These are phyloP conservation scores for Euphorbia tirucalli DNA, from an alignment of 345 rosid genomes.

Conservation along the genomic window DNA sequence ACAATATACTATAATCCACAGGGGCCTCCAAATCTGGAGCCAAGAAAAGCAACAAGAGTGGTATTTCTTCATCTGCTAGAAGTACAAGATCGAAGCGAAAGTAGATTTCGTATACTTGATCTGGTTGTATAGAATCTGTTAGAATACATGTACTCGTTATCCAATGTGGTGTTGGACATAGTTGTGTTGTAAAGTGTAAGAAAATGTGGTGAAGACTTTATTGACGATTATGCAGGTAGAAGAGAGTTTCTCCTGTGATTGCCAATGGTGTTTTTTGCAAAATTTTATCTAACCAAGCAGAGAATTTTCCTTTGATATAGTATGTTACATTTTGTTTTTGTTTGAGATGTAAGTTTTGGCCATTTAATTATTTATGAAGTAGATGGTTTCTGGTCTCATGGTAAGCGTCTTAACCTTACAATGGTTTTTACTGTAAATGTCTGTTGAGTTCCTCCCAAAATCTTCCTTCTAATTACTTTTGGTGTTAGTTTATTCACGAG, in stretches of 20 bases:
- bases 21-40: conserved; percentile 30
- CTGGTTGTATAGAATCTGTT: not conserved
- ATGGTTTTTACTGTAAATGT: too few relatives aligned
- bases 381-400: too few relatives aligned
- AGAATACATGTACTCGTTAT: not conserved
- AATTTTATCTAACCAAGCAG: too few relatives aligned
- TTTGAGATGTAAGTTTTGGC: too few relatives aligned
- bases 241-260: conserved; percentile 5
- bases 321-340: too few relatives aligned
- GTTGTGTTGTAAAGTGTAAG: not conserved
- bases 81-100: conserved; percentile 32
- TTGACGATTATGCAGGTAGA: conserved; percentile 9
- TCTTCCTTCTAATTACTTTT: too few relatives aligned
- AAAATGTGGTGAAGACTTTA: not conserved
- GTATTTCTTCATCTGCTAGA: conserved; percentile 24
- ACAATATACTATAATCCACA: conserved; percentile 20
- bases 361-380: too few relatives aligned
- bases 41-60: conserved; percentile 30
- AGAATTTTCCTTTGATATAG: too few relatives aligned
- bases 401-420: too few relatives aligned
- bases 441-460: too few relatives aligned
- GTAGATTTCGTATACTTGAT: not conserved
- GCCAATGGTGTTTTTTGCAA: not conserved
- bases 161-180: not conserved
- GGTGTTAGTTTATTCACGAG: too few relatives aligned